Evolutionary conservation across 495 filamentous ascomycete species (phyloP), one percentile per base, ranked within the genome.

Genomic region (Penicillium salamii): DNA sequence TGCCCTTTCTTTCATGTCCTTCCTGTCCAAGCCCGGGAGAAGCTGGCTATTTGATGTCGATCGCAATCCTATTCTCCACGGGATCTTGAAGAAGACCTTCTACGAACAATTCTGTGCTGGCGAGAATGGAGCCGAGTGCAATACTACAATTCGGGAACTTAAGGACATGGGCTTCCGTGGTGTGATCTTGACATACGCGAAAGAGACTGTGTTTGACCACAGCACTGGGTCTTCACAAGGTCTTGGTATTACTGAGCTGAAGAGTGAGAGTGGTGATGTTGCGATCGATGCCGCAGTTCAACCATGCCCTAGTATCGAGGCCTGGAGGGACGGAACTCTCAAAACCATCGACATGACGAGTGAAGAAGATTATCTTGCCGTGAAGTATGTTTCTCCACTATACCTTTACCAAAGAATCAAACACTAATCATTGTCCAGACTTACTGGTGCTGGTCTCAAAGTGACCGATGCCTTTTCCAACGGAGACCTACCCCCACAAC

Each of bases 331-430:
- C 17, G 88, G 88, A 5, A 86, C 85, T 7, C 39, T 90, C 18
- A 76, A 86, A 54, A 92, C 89, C 0, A 79, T 96, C 3, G 67
- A 77, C 2, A 78, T 92, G 57, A 71, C 85, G 1, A 69, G 72
- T 7, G 71, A 77, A 4, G 85, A 83, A 9, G 90, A 95, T 55
- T 95, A 88, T 58, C 78, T 95, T 11, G 90, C 87, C 2, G 66
- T 95, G 34, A 96, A 96, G 76, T 84, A 69, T 53, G 76, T 51
- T 12, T 37, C 18, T 12, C 36, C n/a, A 21, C 5, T 11, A 7
- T 19, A 6, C 6, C 18, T 17, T 9, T 34, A 3, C 15, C 29
- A 29, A 29, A 33, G 18, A 19, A 26, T 26, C 23, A 26, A 3
- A 34, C 35, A 49, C 54, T 43, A 9, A 18, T 36, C 18, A 14